Evolutionary conservation across 2,329 filamentous ascomycete genomes (phyloP).

Genomic region (Mycosphaerella arachidis): DNA sequence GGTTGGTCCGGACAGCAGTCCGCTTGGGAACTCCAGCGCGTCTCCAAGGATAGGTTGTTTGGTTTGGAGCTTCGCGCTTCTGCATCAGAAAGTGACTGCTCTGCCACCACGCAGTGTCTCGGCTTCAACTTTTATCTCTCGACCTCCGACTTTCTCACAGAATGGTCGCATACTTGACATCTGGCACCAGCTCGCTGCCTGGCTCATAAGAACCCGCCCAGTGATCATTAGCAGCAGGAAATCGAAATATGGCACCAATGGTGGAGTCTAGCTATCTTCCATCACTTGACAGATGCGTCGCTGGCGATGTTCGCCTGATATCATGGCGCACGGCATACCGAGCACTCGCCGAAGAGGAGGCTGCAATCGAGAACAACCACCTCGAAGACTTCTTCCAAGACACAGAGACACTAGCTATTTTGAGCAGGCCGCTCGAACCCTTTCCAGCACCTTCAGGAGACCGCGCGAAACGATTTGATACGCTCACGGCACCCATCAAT

Average conservation of each 20-base stretch:
- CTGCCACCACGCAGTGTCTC: not conserved
- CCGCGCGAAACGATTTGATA: slow-evolving; percentile 62
- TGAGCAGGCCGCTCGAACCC: slow-evolving; percentile 64
- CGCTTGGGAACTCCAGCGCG: not conserved
- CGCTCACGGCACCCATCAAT: slow-evolving; percentile 82
- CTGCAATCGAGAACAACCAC: slow-evolving; percentile 46
- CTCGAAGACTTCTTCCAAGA: slow-evolving; percentile 68
- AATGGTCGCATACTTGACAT: not conserved
- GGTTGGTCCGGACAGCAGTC: not conserved
- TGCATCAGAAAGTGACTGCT: not conserved
- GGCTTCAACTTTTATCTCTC: not conserved
- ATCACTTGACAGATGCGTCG: slow-evolving; percentile 78
- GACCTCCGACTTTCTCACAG: not conserved
- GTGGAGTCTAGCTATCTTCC: slow-evolving; percentile 61
- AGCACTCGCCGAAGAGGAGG: slow-evolving; percentile 50
- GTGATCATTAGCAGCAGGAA: not conserved
- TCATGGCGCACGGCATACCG: slow-evolving; percentile 56
- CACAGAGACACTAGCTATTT: slow-evolving; percentile 60
- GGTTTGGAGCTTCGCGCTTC: not conserved
- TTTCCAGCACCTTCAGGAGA: slow-evolving; percentile 57
- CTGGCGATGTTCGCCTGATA: slow-evolving; percentile 74
- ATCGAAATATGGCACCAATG: slow-evolving; percentile 11
- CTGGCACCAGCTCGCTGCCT: not conserved
- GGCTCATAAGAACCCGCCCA: not conserved
- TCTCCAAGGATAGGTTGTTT: not conserved